Evolutionary conservation across 371 early-diverging fungal genomes (phyloP), one percentile per base, ranked within the genome.

Genomic region (Mucor piriformis): DNA sequence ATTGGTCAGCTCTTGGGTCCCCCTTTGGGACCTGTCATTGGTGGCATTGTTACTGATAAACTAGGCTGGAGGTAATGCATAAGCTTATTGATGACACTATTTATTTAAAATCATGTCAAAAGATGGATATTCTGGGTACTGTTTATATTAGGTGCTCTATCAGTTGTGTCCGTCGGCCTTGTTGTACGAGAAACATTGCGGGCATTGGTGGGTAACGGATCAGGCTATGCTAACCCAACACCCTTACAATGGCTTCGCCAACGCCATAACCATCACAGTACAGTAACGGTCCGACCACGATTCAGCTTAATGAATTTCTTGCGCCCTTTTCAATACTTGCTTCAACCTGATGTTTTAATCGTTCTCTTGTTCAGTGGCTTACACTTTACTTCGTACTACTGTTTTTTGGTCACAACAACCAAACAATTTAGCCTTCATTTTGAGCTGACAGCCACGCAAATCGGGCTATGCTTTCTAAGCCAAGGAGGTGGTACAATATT

Each of bases 1-100:
- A 27, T 79, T 15, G 86, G 86, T 0, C 74, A 76, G 16, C 23
- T 64, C 16, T 6, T 75, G 3, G 85, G 86, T 0, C 85, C 54
- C 7, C 16, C 21, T 3, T 16, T 54, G 11, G 54, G 54, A 0
- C 29, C 86, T 12, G 72, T 84, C 13, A 6, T 66, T 2, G 52
- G 51, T 1, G 66, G 66, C 8, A 35, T 61, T 5, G 25, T 61
- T 12, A 10, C 57, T 3, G 32, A 61, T 18, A 27, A 42, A 12
- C 23, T 66, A 23, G 25, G 46, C 16, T 66, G 66, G 66, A 50
- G 55, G 64, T 63, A 57, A 47, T 33, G 27, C 23, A 34, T 34
- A 29, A 29, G n/a, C n/a, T n/a, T n/a, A n/a, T n/a, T 29, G 3
- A 12, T 20, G n/a, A 20, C 23, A 32, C 29, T n/a, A 15, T 54